Evolutionary conservation across 1,284 basidiomycete species (phyloP).

Genomic region (Amylostereum chailletii): DNA sequence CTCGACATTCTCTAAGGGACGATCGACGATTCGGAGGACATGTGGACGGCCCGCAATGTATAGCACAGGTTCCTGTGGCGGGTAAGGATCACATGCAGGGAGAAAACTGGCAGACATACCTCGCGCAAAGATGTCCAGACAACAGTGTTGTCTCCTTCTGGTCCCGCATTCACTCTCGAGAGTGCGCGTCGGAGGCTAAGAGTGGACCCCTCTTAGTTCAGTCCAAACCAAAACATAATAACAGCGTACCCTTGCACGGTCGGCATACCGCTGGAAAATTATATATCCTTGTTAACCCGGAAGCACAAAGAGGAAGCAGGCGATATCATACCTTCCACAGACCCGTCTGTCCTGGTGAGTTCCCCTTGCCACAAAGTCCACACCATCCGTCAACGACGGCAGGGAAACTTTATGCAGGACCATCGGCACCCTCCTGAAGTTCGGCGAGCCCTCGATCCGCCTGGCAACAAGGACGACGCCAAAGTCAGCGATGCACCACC

Average conservation of each 20-base stretch:
- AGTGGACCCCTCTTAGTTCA: background rate
- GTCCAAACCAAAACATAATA: slow-evolving; percentile 12
- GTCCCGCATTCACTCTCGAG: slow-evolving; percentile 71
- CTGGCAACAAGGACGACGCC: slow-evolving; percentile 28
- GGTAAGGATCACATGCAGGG: slow-evolving; percentile 4
- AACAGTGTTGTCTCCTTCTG: slow-evolving; percentile 63
- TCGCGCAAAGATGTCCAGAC: slow-evolving; percentile 92
- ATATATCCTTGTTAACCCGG: too few species aligned
- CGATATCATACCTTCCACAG: slow-evolving; percentile 64
- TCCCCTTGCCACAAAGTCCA: slow-evolving; percentile 28
- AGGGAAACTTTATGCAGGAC: slow-evolving; percentile 35
- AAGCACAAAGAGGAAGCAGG: too few species aligned
- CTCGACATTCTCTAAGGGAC: slow-evolving; percentile 91
- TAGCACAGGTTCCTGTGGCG: slow-evolving; percentile 80
- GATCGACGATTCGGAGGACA: slow-evolving; percentile 86
- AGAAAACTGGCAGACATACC: slow-evolving; percentile 27
- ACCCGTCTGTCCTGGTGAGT: slow-evolving; percentile 55
- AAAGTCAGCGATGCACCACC: background rate
- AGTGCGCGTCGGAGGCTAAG: slow-evolving; percentile 76
- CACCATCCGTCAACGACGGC: slow-evolving; percentile 22
- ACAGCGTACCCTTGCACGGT: slow-evolving; percentile 70
- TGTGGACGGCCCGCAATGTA: slow-evolving; percentile 88
- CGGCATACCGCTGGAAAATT: slow-evolving; percentile 65
- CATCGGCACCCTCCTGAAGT: slow-evolving; percentile 78
- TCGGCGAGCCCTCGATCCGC: slow-evolving; percentile 88